Evolutionary conservation across 371 early-diverging fungal genomes (phyloP).

Genomic region (Rhizomucor pusillus): DNA sequence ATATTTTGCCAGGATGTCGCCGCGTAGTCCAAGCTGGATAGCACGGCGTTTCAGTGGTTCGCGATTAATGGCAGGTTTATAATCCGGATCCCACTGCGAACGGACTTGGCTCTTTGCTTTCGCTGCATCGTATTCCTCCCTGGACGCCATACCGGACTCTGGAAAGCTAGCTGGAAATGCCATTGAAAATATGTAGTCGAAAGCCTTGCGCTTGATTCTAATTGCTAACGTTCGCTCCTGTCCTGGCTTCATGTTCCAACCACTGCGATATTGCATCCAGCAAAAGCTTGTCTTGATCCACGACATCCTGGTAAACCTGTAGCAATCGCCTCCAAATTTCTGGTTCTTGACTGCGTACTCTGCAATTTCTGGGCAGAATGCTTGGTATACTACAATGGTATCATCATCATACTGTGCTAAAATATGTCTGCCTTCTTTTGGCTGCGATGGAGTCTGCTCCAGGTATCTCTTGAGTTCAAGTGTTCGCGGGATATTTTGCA

Average conservation of each 20-base stretch:
- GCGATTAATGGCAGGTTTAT: slow-evolving; percentile 15
- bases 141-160: slow-evolving; percentile 1
- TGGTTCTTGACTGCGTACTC: slow-evolving; percentile 23
- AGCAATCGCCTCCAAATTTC: slow-evolving; percentile 18
- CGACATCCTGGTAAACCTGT: slow-evolving; percentile 34
- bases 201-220: slow-evolving; percentile 18
- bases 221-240: slow-evolving; percentile 42
- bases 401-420: slow-evolving; percentile 22
- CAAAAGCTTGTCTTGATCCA: slow-evolving; percentile 49
- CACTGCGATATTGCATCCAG: slow-evolving; percentile 49
- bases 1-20: slow-evolving; percentile 14
- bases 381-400: slow-evolving; percentile 44
- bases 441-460: background rate
- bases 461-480: slow-evolving; percentile 8
- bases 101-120: slow-evolving; percentile 17
- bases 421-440: slow-evolving; percentile 15
- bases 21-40: slow-evolving; percentile 36
- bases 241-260: slow-evolving; percentile 31
- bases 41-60: slow-evolving; percentile 19
- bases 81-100: slow-evolving; percentile 52
- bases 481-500: slow-evolving; percentile 2
- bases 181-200: slow-evolving; percentile 20
- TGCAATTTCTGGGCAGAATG: slow-evolving; percentile 30
- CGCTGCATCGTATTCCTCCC: slow-evolving; percentile 11
- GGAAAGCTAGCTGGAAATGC: slow-evolving; percentile 13